These are phyloP conservation scores for Cryptococcus sp. DNA, from an alignment of 1,284 basidiomycete species.

Conservation along the genomic window DNA sequence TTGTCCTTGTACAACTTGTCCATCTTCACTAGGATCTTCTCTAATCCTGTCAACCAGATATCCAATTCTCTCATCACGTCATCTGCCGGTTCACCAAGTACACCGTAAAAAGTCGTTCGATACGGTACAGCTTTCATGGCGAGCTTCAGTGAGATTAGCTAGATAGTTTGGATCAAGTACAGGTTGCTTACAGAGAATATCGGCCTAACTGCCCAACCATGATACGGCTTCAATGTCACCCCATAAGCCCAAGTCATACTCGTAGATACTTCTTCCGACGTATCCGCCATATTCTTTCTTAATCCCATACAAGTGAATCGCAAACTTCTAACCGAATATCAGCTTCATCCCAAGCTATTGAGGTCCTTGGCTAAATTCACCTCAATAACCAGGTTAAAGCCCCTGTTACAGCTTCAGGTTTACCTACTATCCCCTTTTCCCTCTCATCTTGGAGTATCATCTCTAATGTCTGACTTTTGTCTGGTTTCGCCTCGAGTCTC, in stretches of 20 bases:
- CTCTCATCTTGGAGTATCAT: slow-evolving; percentile 69
- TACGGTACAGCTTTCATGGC: slow-evolving; percentile 93
- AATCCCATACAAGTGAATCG: slow-evolving; percentile 80
- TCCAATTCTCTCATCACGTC: slow-evolving; percentile 20
- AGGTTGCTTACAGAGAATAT: slow-evolving; percentile 63
- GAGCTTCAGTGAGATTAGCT: slow-evolving; percentile 52
- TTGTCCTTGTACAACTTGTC: slow-evolving; percentile 13
- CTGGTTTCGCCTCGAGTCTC: slow-evolving; percentile 68
- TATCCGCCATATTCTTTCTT: slow-evolving; percentile 61
- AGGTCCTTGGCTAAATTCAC: slow-evolving; percentile 3
- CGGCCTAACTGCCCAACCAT: slow-evolving; percentile 77
- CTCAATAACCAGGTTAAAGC: slow-evolving; percentile 20
- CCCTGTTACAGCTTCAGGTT: slow-evolving; percentile 15
- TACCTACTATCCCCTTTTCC: slow-evolving; percentile 2
- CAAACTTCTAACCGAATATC: slow-evolving; percentile 57
- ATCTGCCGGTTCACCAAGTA: slow-evolving; percentile 56
- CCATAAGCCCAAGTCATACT: slow-evolving; percentile 76
- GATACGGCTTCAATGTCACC: slow-evolving; percentile 68
- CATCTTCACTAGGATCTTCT: slow-evolving; percentile 16
- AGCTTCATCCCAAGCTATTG: background rate
- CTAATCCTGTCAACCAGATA: slow-evolving; percentile 16
- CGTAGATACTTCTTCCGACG: slow-evolving; percentile 60
- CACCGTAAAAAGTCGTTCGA: slow-evolving; percentile 75
- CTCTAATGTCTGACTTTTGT: slow-evolving; percentile 61
- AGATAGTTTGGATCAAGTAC: background rate